phyloP scores from a whole-genome alignment of 345 rosid genomes.

The Triadica sebifera region DNA sequence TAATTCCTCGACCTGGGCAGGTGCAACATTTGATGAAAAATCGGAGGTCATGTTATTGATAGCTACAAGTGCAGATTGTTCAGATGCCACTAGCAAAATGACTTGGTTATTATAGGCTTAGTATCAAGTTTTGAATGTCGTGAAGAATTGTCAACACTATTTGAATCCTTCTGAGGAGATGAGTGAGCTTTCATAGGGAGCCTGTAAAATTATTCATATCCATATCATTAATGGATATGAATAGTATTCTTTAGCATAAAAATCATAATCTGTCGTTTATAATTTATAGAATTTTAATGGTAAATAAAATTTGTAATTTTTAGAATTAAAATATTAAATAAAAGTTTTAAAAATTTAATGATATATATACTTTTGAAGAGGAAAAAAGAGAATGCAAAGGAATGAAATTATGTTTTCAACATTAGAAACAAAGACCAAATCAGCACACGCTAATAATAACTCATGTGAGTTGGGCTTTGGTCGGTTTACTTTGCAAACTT shows the following conservation, averaged over 20 bases:
- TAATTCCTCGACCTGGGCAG: constrained; percentile 36
- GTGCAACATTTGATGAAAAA: constrained; percentile 16
- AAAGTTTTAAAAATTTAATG: not conserved
- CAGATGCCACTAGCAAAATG: constrained; percentile 25
- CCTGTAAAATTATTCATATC: too few relatives aligned
- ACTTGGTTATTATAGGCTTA: constrained; percentile 35
- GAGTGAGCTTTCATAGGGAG: constrained; percentile 35
- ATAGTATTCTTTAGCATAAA: too few relatives aligned
- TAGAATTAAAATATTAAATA: too few relatives aligned
- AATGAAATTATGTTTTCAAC: too few relatives aligned
- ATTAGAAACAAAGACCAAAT: constrained; percentile 7
- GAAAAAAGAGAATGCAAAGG: too few relatives aligned
- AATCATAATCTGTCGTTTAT: too few relatives aligned
- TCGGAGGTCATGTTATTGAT: constrained; percentile 21
- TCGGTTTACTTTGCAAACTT: constrained; percentile 18
- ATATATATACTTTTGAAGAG: too few relatives aligned
- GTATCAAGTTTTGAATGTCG: constrained; percentile 35
- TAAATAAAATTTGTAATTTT: too few relatives aligned
- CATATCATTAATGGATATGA: too few relatives aligned
- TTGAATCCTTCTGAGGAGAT: constrained; percentile 37
- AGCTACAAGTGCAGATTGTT: constrained; percentile 29
- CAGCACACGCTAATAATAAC: not conserved
- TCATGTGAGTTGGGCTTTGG: constrained; percentile 8
- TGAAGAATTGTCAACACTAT: constrained; percentile 32
- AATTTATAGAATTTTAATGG: too few relatives aligned